Percentiles rank a stretch among this genome's conserved stretches.
Conservation (phyloP, 441 rosid species). For the Populus hybrid region DNA sequence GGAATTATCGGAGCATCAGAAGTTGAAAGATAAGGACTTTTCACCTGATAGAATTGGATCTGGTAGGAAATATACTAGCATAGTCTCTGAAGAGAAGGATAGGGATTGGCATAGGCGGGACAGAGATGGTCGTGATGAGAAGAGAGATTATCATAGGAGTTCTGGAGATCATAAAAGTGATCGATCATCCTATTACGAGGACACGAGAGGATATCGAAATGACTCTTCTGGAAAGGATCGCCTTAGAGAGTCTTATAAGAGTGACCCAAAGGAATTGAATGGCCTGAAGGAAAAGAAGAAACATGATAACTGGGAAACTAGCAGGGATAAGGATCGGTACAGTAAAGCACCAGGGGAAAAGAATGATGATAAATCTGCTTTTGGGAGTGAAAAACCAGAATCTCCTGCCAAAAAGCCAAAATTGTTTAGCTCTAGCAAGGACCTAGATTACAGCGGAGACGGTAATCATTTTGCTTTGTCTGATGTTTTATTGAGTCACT, state of each 20-base stretch:
- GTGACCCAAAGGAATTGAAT: slow-evolving; percentile 27
- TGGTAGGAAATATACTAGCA: slow-evolving; percentile 43
- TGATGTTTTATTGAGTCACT: slow-evolving; percentile 1
- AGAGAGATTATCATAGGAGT: slow-evolving; percentile 42
- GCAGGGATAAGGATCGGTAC: slow-evolving; percentile 39
- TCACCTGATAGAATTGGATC: slow-evolving; percentile 44
- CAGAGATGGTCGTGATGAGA: slow-evolving; percentile 51
- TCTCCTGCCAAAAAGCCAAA: slow-evolving; percentile 54
- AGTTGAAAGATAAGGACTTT: slow-evolving; percentile 41
- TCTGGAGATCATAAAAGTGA: slow-evolving; percentile 43
- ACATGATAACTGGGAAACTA: slow-evolving; percentile 30
- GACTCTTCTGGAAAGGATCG: slow-evolving; percentile 39
- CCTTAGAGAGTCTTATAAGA: slow-evolving; percentile 35
- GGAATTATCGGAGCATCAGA: slow-evolving; percentile 34
- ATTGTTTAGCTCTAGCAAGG: slow-evolving; percentile 42
- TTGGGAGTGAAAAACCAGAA: slow-evolving; percentile 41
- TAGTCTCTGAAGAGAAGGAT: slow-evolving; percentile 42
- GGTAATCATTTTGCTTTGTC: slow-evolving; percentile 36
- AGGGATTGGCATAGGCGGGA: slow-evolving; percentile 41
- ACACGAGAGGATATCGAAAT: slow-evolving; percentile 33
- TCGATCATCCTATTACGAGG: slow-evolving; percentile 29
- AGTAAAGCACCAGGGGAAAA: slow-evolving; percentile 36
- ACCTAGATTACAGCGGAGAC: slow-evolving; percentile 30
- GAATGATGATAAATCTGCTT: slow-evolving; percentile 33
- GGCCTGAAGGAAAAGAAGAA: slow-evolving; percentile 34